phyloP scores from a whole-genome alignment of 306 rosid species.

The Vigna reflexopilosa region DNA sequence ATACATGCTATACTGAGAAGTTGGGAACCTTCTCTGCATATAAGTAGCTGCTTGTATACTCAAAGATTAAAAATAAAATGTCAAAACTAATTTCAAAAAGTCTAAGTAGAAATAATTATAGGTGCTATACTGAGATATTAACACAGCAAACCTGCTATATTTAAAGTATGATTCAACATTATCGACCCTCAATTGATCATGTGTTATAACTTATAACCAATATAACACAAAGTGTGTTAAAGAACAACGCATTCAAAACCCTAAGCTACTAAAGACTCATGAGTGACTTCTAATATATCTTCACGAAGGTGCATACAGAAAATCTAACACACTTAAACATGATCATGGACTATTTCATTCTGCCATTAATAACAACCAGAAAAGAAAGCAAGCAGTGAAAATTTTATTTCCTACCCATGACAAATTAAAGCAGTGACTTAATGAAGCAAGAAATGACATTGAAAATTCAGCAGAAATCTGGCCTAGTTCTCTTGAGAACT shows the following conservation, averaged over 20 bases:
- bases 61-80: background rate
- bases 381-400: constrained; percentile 27
- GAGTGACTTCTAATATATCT: background rate
- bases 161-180: background rate
- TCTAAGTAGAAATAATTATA: too few species aligned
- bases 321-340: constrained; percentile 26
- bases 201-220: constrained; percentile 9
- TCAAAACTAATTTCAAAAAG: too few species aligned
- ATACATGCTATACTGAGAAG: too few species aligned
- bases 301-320: constrained; percentile 2
- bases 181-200: background rate
- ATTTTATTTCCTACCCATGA: constrained; percentile 18
- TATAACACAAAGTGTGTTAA: background rate
- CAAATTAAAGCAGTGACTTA: background rate
- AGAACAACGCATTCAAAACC: background rate
- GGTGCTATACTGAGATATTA: background rate
- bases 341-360: constrained; percentile 28
- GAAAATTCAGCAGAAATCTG: constrained; percentile 71
- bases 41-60: background rate
- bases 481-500: constrained; percentile 80
- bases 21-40: background rate
- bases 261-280: background rate
- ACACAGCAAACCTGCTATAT: background rate
- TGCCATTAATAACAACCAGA: constrained; percentile 32
- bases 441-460: background rate